Evolutionary conservation across 202 grass and related monocot species (phyloP).

Genomic region (Zoysia matrella): DNA sequence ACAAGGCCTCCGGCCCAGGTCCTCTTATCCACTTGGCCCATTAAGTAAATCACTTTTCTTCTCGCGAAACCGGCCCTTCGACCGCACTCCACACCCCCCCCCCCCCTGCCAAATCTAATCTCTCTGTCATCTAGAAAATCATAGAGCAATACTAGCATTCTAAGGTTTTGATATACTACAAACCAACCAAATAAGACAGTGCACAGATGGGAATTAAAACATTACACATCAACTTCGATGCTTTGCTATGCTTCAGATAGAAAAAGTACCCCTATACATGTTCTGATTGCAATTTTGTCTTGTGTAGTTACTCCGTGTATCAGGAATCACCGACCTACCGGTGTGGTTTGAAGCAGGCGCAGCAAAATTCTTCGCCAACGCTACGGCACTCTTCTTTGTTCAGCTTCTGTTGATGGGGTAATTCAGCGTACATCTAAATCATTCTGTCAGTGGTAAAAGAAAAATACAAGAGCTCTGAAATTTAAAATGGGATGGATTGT

Average conservation of each 20-base stretch:
- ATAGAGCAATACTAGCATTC: background rate
- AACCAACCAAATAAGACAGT: background rate
- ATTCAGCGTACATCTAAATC: conserved; percentile 34
- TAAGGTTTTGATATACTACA: background rate
- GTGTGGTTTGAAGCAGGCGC: conserved; percentile 96
- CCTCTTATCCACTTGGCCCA: no score
- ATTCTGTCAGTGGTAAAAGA: conserved; percentile 11
- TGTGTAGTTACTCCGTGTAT: conserved; percentile 72
- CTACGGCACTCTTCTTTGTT: conserved; percentile 69
- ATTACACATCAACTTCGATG: no score
- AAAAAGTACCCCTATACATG: background rate
- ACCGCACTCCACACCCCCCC: no score
- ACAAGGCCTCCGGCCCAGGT: no score
- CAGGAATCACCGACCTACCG: conserved; percentile 68
- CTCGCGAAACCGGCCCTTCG: no score
- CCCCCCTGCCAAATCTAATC: background rate
- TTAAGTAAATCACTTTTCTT: no score
- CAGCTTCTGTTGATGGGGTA: conserved; percentile 98
- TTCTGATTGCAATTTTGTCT: conserved; percentile 17
- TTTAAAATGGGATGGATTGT: background rate
- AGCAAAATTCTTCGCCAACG: conserved; percentile 70
- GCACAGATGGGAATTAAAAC: conserved; percentile 8
- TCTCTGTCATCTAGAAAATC: background rate
- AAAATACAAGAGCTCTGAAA: conserved; percentile 6
- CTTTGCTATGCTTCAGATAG: background rate